phyloP scores from a whole-genome alignment of 2,329 filamentous ascomycete species.

The Capronia americana region DNA sequence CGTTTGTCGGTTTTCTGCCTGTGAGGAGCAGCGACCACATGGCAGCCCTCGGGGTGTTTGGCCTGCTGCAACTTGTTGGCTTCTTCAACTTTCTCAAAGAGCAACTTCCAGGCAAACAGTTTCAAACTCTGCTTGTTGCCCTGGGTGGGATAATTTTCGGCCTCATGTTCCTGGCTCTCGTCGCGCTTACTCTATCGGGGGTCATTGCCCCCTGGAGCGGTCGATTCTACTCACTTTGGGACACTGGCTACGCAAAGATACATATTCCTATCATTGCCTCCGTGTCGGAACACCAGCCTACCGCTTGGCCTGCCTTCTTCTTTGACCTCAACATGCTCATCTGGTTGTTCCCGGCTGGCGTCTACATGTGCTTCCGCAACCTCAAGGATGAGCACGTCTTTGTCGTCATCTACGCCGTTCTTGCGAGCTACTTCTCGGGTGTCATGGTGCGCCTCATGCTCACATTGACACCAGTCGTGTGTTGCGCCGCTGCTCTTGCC shows the following conservation, averaged over 20 bases:
- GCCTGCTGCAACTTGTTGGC: conserved; percentile 88
- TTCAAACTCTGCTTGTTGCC: conserved; percentile 83
- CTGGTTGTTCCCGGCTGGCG: conserved; percentile 98
- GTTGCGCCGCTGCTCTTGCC: conserved; percentile 88
- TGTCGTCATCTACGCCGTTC: conserved; percentile 93
- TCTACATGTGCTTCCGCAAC: conserved; percentile 96
- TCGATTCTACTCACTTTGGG: conserved; percentile 99
- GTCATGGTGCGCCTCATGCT: conserved; percentile 99
- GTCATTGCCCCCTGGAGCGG: conserved; percentile 97
- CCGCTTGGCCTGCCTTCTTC: conserved; percentile 98
- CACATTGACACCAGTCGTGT: conserved; percentile 94
- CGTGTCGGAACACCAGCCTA: conserved; percentile 99
- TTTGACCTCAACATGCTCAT: conserved; percentile 98
- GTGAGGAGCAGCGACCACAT: conserved; percentile 98
- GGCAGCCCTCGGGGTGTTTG: conserved; percentile 94
- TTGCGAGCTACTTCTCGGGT: conserved; percentile 96
- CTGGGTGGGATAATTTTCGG: conserved; percentile 77
- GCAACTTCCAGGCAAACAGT: conserved; percentile 90
- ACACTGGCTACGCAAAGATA: conserved; percentile 97
- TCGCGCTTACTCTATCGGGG: conserved; percentile 81
- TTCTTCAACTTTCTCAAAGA: conserved; percentile 89
- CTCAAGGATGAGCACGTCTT: conserved; percentile 97
- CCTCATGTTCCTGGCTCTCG: conserved; percentile 75
- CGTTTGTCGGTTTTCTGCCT: conserved; percentile 95
- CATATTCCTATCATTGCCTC: conserved; percentile 99